These are phyloP conservation scores for Penicillium sp. DNA, from an alignment of 2,329 filamentous ascomycete species.

Conservation along the genomic window DNA sequence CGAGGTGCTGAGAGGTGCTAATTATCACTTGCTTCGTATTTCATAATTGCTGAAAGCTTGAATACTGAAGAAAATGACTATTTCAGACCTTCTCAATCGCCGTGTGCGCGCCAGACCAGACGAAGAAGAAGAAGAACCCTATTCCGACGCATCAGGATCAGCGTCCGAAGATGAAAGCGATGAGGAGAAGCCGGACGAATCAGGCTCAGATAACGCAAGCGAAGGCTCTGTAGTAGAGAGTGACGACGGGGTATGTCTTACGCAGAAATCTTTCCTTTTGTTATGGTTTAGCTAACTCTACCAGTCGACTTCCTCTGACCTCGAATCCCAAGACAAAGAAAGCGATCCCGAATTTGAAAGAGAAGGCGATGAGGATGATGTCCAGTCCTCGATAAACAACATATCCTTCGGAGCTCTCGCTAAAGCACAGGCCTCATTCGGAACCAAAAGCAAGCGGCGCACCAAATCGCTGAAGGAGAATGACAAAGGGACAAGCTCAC, in stretches of 20 bases:
- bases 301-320: conserved; percentile 16
- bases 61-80: conserved; percentile 35
- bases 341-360: conserved; percentile 48
- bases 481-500: conserved; percentile 26
- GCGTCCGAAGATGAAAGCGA: conserved; percentile 28
- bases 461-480: conserved; percentile 21
- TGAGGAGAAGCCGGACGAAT: conserved; percentile 22
- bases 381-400: conserved; percentile 53
- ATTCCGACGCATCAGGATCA: conserved; percentile 36
- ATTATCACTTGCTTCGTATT: neutral
- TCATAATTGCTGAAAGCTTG: neutral
- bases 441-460: conserved; percentile 42
- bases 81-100: conserved; percentile 45
- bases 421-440: conserved; percentile 77
- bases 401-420: conserved; percentile 91
- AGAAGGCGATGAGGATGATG: conserved; percentile 42
- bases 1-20: neutral
- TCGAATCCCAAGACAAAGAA: conserved; percentile 40
- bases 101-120: conserved; percentile 47
- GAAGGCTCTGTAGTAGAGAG: conserved; percentile 18
- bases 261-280: neutral
- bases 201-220: conserved; percentile 22
- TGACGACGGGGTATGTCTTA: conserved; percentile 13
- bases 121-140: conserved; percentile 50
- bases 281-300: neutral